Base-by-base conservation (phyloP, 1,139 yeast species). In the Eremothecium sinecaudum region DNA sequence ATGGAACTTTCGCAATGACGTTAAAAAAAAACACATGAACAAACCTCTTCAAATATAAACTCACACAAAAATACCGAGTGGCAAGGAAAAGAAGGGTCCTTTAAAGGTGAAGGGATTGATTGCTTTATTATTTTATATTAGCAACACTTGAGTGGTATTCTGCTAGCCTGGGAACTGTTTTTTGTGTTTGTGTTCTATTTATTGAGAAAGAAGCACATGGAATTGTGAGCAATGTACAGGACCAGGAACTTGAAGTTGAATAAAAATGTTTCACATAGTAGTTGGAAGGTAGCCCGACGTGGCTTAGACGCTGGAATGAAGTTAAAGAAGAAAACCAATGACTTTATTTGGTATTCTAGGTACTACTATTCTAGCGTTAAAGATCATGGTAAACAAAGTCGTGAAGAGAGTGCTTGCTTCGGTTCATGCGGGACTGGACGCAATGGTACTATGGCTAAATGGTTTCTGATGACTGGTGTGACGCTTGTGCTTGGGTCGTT, bases 401-500 rank as follows among this genome's bases (percentile, higher is more conserved):
- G 30, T 19, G 15, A 16, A 5, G 21, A 18, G 21, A 21, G 12
- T 4, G 14, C 17, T 10, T 21, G 30, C 11, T 27, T 27, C 14
- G 36, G 20, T 15, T 19, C 32, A 8, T 25, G 23, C 12, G 15
- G 36, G 17, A 12, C 18, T 21, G 28, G 28, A 10, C 14, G 14
- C 14, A 19, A 18, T 5, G 8, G 18, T 10, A 18, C 25, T 10
- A 28, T 13, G 17, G 14, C 24, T 12, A 28, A 28, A 16, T 28
- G 28, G 32, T 18, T 28, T 18, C 30, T 28, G n/a, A 27, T 51
- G 13, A 51, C 58, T 2, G 48, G 59, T 36, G 49, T 52, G 17
- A 51, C 58, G 11, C 28, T 54, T 16, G 47, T 51, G 3, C 19
- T 53, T 12, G 53, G 58, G 28, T 46, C 50, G 5, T 41, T 48